Evolutionary conservation across 2,329 filamentous ascomycete genomes (phyloP).

Genomic region (Fusarium mangiferae): DNA sequence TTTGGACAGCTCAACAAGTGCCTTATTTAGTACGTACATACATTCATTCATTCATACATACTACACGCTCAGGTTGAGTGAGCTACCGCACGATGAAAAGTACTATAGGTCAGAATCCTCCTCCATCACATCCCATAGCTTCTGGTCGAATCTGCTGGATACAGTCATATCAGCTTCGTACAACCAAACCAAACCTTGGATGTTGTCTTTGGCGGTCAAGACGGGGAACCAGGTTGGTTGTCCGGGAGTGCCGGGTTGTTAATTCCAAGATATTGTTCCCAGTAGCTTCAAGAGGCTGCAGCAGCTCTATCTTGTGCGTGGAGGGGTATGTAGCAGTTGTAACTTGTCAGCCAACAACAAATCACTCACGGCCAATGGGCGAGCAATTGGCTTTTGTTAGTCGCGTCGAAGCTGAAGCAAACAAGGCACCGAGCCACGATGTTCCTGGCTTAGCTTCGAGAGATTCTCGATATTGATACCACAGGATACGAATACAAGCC

Average conservation of each 20-base stretch:
- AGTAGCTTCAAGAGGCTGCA: constrained; percentile 7
- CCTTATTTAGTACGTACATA: constrained; percentile 14
- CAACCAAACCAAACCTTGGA: constrained; percentile 4
- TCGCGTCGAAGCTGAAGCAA: background rate
- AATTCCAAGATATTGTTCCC: constrained; percentile 18
- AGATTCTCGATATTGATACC: constrained; percentile 4
- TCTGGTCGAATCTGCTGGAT: background rate
- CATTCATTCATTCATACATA: background rate
- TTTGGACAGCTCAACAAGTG: constrained; percentile 32
- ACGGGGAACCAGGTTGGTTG: constrained; percentile 27
- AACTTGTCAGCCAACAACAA: constrained; percentile 30
- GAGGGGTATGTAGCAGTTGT: background rate
- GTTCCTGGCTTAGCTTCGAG: constrained; percentile 30
- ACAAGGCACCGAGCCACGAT: constrained; percentile 14
- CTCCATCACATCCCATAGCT: background rate
- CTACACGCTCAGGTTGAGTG: background rate
- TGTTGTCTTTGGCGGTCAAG: constrained; percentile 33
- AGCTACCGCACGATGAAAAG: constrained; percentile 1
- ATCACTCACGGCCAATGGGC: constrained; percentile 22
- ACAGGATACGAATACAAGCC: constrained; percentile 12
- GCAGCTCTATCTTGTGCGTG: background rate
- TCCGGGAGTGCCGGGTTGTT: constrained; percentile 16
- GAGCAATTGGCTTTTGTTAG: constrained; percentile 34
- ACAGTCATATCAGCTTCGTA: background rate
- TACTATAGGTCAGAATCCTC: background rate